A percentile compares a stretch with the other conserved stretches of the same genome.
phyloP scores from a whole-genome alignment of 1,139 yeast genomes.

The Eremothecium gossypii region DNA sequence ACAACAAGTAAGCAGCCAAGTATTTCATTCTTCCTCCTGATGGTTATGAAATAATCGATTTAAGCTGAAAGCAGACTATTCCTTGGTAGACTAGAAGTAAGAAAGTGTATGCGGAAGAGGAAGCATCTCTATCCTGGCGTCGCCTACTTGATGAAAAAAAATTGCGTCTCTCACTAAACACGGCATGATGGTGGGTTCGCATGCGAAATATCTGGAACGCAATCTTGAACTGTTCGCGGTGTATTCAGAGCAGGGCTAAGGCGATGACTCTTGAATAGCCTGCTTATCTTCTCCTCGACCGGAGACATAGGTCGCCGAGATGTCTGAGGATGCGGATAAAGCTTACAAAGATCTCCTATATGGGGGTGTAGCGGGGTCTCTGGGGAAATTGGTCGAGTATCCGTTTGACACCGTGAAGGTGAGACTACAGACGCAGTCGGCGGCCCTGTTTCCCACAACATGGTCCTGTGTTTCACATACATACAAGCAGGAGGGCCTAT shows the following conservation, averaged over 20 bases:
- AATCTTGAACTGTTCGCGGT: neutral
- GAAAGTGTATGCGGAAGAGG: neutral
- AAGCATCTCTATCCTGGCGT: neutral
- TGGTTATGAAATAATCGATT: slow-evolving; percentile 30
- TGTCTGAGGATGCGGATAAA: neutral
- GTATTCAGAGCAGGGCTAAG: no score
- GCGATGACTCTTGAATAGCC: no score
- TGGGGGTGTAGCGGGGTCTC: slow-evolving; percentile 55
- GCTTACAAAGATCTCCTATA: slow-evolving; percentile 19
- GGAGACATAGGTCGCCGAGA: no score
- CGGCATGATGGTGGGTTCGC: slow-evolving; percentile 2
- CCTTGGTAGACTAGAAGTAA: slow-evolving; percentile 23
- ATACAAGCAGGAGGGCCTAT: slow-evolving; percentile 54
- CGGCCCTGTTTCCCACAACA: slow-evolving; percentile 30
- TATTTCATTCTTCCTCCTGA: slow-evolving; percentile 60
- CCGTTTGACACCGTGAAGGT: slow-evolving; percentile 94
- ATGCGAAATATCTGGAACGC: slow-evolving; percentile 1
- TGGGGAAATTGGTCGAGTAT: slow-evolving; percentile 77
- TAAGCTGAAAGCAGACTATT: slow-evolving; percentile 33
- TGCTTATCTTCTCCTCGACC: no score
- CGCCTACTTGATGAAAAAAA: slow-evolving; percentile 1
- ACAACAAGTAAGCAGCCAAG: slow-evolving; percentile 87
- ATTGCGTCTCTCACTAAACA: slow-evolving; percentile 4
- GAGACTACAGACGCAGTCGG: slow-evolving; percentile 66
- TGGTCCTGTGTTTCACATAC: slow-evolving; percentile 50